These are phyloP conservation scores for Auxenochlorella pyrenoidosa DNA, from an alignment of 139 green algal species.

Conservation along the genomic window DNA sequence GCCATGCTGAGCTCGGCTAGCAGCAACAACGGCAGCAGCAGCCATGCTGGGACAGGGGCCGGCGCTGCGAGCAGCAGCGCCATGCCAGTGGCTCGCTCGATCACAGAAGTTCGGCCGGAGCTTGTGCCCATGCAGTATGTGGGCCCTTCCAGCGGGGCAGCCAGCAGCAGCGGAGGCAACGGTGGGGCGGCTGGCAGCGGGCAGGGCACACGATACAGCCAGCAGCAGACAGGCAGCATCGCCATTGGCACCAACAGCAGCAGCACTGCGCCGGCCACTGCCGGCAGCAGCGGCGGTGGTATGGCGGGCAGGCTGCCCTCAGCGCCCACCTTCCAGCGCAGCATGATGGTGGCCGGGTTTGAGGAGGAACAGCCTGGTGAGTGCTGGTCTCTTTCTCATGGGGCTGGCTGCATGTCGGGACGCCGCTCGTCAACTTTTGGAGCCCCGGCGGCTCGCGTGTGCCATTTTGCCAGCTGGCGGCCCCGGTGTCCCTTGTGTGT, in stretches of 20 bases:
- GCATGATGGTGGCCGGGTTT: constrained; percentile 57
- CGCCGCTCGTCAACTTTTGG: too few relatives aligned
- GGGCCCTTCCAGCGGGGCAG: neutral
- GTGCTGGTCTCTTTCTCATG: neutral
- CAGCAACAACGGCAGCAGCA: constrained; percentile 5
- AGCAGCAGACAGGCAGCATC: neutral
- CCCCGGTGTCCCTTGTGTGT: neutral
- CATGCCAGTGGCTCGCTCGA: neutral
- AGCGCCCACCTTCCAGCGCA: constrained; percentile 16
- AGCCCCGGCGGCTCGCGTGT: too few relatives aligned
- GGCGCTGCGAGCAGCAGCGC: neutral
- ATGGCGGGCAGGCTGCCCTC: neutral
- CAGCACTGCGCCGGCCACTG: constrained; percentile 15
- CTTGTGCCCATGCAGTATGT: constrained; percentile 25
- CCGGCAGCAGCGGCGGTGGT: neutral
- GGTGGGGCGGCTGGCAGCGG: neutral
- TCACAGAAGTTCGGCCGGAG: neutral
- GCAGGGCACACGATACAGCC: too few relatives aligned
- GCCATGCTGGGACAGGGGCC: neutral
- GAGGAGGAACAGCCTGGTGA: constrained; percentile 27
- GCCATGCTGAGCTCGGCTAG: neutral
- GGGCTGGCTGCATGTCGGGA: neutral
- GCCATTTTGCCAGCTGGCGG: too few relatives aligned
- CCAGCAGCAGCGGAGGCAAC: constrained; percentile 1
- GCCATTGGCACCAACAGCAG: neutral